Conservation (phyloP, 2,329 filamentous ascomycete genomes). For the Cladophialophora bantiana region DNA sequence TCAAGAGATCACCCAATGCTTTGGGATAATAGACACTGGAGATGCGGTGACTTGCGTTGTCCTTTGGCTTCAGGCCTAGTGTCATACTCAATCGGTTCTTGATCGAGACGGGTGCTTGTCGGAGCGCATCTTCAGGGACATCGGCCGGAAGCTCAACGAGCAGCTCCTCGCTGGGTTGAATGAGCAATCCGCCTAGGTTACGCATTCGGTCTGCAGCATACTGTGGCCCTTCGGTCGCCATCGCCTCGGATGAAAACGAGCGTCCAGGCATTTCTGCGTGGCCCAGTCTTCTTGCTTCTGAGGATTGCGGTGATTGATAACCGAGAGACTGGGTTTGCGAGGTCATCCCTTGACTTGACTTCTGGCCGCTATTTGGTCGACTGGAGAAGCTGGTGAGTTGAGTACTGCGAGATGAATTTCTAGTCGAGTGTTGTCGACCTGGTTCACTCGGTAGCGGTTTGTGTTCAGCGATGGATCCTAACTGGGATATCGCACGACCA, state of each 20-base stretch:
- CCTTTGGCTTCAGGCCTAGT: conserved; percentile 31
- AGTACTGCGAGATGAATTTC: conserved; percentile 34
- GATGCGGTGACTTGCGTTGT: conserved; percentile 32
- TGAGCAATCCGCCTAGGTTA: conserved; percentile 19
- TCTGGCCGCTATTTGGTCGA: conserved; percentile 29
- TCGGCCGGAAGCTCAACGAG: conserved; percentile 40
- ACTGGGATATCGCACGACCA: conserved; percentile 20
- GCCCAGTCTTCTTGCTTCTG: conserved; percentile 15
- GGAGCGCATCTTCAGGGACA: conserved; percentile 37
- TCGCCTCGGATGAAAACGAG: conserved; percentile 13
- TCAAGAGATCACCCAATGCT: conserved; percentile 34
- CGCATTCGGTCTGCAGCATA: conserved; percentile 11
- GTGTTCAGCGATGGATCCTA: conserved; percentile 18
- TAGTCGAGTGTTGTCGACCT: conserved; percentile 20
- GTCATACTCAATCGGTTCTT: conserved; percentile 39
- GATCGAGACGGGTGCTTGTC: conserved; percentile 38
- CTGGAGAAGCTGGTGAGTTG: conserved; percentile 26
- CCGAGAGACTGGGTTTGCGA: conserved; percentile 23
- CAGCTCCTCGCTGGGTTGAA: conserved; percentile 19
- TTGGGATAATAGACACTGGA: conserved; percentile 38
- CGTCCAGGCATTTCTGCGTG: conserved; percentile 4
- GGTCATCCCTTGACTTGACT: conserved; percentile 27
- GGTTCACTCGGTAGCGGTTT: conserved; percentile 35
- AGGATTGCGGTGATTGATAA: conserved; percentile 22
- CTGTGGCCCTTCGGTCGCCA: conserved; percentile 10